These are phyloP conservation scores for Corylus americana DNA, from an alignment of 306 rosid species.

Conservation along the genomic window DNA sequence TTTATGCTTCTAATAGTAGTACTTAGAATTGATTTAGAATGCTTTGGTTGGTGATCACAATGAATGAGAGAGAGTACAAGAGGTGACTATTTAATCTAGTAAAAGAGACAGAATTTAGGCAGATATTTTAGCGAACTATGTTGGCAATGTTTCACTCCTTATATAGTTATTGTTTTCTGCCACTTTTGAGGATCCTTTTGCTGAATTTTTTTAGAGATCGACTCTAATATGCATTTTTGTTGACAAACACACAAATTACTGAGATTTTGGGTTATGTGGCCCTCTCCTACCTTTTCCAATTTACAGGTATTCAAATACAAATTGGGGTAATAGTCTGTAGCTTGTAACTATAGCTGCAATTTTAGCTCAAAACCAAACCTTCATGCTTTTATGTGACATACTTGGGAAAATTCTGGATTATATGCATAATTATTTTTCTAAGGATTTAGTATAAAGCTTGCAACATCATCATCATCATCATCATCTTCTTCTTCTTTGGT, in stretches of 20 bases:
- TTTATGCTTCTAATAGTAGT: constrained; percentile 4
- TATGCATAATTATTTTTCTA: neutral
- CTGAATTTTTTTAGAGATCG: neutral
- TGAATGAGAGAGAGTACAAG: neutral
- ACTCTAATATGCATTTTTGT: neutral
- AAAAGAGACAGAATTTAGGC: too few species aligned
- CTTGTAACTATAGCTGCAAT: neutral
- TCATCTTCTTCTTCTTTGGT: too few species aligned
- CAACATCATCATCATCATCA: too few species aligned
- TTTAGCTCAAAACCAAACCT: neutral
- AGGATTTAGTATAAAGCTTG: too few species aligned
- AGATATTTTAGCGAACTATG: too few species aligned
- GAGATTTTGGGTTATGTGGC: neutral
- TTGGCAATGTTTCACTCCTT: too few species aligned
- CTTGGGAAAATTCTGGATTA: neutral
- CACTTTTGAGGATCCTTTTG: neutral
- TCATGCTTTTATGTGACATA: too few species aligned
- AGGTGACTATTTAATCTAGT: neutral
- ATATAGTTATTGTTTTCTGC: too few species aligned
- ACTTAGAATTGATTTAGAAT: neutral
- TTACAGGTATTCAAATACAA: neutral
- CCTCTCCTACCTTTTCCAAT: neutral
- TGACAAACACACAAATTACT: neutral
- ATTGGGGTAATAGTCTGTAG: neutral
- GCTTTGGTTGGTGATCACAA: neutral